A percentile compares a stretch with the other conserved stretches of the same genome.
These are phyloP conservation scores for Colletotrichum orchidophilum DNA, from an alignment of 2,329 filamentous ascomycete genomes.

Conservation along the genomic window DNA sequence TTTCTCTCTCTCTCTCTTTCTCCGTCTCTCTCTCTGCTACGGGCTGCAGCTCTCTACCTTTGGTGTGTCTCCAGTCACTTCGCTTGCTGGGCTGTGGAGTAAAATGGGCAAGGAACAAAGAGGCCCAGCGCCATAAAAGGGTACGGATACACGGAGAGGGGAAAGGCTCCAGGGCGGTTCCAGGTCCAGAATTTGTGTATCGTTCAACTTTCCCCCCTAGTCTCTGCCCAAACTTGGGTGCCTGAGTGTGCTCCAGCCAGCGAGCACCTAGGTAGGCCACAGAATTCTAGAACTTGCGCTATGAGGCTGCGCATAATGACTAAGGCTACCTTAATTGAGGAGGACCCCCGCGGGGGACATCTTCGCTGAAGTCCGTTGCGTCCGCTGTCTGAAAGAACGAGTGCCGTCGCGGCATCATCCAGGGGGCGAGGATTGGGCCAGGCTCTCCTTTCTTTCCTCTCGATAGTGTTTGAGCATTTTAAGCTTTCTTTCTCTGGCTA, in stretches of 20 bases:
- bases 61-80: conserved; percentile 1
- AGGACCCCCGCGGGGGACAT: background rate
- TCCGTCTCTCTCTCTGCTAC: background rate
- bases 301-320: conserved; percentile 21
- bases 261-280: background rate
- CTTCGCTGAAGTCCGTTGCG: conserved; percentile 16
- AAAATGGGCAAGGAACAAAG: conserved; percentile 23
- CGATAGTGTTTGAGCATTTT: background rate
- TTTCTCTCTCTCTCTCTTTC: background rate
- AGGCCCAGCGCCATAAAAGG: background rate
- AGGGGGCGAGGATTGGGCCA: background rate
- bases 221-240: background rate
- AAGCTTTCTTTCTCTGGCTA: background rate
- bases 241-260: background rate
- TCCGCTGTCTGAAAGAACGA: background rate
- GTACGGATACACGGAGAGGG: background rate
- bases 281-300: conserved; percentile 4
- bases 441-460: background rate
- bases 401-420: background rate
- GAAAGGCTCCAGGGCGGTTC: background rate
- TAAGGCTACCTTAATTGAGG: conserved; percentile 18
- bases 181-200: background rate
- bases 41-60: background rate
- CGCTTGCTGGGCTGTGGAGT: conserved; percentile 8
- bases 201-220: background rate